Conservation (phyloP, 495 filamentous ascomycete species). For the Aspergillus haitiensis region DNA sequence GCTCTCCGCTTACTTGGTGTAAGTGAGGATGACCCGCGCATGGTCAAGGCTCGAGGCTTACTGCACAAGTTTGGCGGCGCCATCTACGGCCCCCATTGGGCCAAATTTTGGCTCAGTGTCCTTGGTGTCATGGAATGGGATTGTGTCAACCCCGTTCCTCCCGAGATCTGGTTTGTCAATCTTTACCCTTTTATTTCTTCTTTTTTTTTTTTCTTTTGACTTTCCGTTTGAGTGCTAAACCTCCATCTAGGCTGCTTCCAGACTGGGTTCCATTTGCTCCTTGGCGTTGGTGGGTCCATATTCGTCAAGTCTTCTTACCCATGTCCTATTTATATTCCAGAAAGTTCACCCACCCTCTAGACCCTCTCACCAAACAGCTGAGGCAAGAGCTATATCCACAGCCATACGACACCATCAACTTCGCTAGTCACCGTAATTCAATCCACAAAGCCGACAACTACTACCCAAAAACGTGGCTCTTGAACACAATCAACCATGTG, state of each 20-base stretch:
- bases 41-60: slow-evolving; percentile 81
- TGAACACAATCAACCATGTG: slow-evolving; percentile 72
- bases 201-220: background rate
- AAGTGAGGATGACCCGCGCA: slow-evolving; percentile 75
- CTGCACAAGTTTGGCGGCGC: slow-evolving; percentile 87
- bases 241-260: slow-evolving; percentile 64
- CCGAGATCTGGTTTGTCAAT: slow-evolving; percentile 74
- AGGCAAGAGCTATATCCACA: slow-evolving; percentile 83
- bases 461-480: slow-evolving; percentile 82
- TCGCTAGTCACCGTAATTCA: slow-evolving; percentile 73
- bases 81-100: slow-evolving; percentile 85
- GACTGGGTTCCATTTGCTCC: slow-evolving; percentile 94
- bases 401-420: slow-evolving; percentile 75
- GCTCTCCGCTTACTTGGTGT: slow-evolving; percentile 84
- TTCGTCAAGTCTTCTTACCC: slow-evolving; percentile 86
- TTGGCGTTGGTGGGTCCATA: slow-evolving; percentile 99
- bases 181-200: background rate
- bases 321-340: slow-evolving; percentile 90
- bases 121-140: slow-evolving; percentile 86
- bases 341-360: slow-evolving; percentile 68
- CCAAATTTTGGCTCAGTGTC: slow-evolving; percentile 87
- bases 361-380: slow-evolving; percentile 67
- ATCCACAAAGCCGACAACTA: slow-evolving; percentile 84
- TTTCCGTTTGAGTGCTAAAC: slow-evolving; percentile 2
- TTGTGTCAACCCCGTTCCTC: slow-evolving; percentile 88